phyloP scores from a whole-genome alignment of 805 yeast species.

The Starmerella tilneyi region DNA sequence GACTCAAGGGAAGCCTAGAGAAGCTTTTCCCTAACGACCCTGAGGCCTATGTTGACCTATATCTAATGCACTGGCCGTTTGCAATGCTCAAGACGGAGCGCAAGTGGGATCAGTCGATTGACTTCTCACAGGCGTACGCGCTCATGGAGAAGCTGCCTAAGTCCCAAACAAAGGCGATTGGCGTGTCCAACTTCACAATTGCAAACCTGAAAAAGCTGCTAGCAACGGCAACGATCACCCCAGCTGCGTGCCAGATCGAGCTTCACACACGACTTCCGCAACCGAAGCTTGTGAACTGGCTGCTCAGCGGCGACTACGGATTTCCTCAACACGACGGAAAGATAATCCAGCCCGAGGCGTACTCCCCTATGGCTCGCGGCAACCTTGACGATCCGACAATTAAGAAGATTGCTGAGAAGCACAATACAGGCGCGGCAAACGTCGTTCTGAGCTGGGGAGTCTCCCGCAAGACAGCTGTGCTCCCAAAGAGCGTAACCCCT shows the following conservation, averaged over 20 bases:
- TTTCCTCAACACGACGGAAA: slow-evolving; percentile 30
- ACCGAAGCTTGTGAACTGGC: slow-evolving; percentile 44
- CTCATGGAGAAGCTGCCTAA: slow-evolving; percentile 49
- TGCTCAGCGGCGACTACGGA: slow-evolving; percentile 32
- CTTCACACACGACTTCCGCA: slow-evolving; percentile 66
- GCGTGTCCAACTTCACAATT: slow-evolving; percentile 63
- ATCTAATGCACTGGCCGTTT: slow-evolving; percentile 60
- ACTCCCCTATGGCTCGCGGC: slow-evolving; percentile 61
- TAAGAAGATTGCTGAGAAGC: slow-evolving; percentile 46
- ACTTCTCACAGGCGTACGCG: slow-evolving; percentile 50
- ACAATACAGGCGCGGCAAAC: slow-evolving; percentile 33
- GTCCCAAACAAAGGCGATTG: slow-evolving; percentile 51
- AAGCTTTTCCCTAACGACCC: slow-evolving; percentile 34
- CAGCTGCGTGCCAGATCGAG: slow-evolving; percentile 69
- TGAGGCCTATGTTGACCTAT: slow-evolving; percentile 54
- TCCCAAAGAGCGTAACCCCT: slow-evolving; percentile 62
- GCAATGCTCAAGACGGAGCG: slow-evolving; percentile 24
- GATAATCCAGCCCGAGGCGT: slow-evolving; percentile 56
- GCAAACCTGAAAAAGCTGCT: slow-evolving; percentile 44
- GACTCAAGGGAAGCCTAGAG: slow-evolving; percentile 42
- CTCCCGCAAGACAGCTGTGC: slow-evolving; percentile 46
- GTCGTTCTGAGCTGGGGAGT: slow-evolving; percentile 31
- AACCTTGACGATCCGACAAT: slow-evolving; percentile 53
- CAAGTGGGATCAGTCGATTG: slow-evolving; percentile 22
- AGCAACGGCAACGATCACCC: slow-evolving; percentile 36